These are phyloP conservation scores for Teunomyces barrocoloradensis DNA, from an alignment of 805 yeast genomes.

Conservation along the genomic window DNA sequence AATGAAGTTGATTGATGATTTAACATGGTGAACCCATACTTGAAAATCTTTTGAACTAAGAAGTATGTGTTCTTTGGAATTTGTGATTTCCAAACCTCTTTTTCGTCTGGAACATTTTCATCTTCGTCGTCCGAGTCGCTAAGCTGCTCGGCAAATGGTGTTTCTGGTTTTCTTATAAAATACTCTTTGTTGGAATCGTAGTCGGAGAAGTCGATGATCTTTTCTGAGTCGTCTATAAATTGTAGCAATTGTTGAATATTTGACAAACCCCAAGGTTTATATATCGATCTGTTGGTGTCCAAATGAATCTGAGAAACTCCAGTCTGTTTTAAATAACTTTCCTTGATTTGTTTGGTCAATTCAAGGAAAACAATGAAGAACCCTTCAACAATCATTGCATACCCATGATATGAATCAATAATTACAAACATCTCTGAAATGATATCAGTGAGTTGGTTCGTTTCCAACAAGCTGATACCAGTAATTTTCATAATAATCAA, in stretches of 20 bases:
- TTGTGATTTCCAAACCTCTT: constrained; percentile 58
- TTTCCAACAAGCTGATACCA: constrained; percentile 58
- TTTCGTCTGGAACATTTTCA: constrained; percentile 24
- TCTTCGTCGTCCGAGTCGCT: constrained; percentile 29
- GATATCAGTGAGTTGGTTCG: constrained; percentile 65
- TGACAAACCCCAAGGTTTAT: constrained; percentile 61
- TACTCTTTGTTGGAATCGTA: constrained; percentile 39
- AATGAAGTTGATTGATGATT: constrained; percentile 64
- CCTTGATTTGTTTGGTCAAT: constrained; percentile 47
- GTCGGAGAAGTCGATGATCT: constrained; percentile 21
- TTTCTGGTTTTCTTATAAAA: constrained; percentile 37
- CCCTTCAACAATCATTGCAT: constrained; percentile 65
- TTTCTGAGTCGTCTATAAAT: constrained; percentile 38
- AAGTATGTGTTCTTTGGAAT: constrained; percentile 61
- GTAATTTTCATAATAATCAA: constrained; percentile 68
- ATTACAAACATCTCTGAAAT: constrained; percentile 71
- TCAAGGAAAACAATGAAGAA: constrained; percentile 70
- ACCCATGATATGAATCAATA: constrained; percentile 83
- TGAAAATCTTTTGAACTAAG: constrained; percentile 57
- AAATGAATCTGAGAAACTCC: constrained; percentile 4
- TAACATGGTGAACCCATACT: constrained; percentile 66
- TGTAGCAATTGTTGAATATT: constrained; percentile 42
- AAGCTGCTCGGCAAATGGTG: constrained; percentile 27
- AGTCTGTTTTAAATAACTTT: constrained; percentile 26
- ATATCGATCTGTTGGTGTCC: constrained; percentile 17